Base-by-base conservation (phyloP, 2,329 filamentous ascomycete species). In the Colletotrichum sansevieriae region DNA sequence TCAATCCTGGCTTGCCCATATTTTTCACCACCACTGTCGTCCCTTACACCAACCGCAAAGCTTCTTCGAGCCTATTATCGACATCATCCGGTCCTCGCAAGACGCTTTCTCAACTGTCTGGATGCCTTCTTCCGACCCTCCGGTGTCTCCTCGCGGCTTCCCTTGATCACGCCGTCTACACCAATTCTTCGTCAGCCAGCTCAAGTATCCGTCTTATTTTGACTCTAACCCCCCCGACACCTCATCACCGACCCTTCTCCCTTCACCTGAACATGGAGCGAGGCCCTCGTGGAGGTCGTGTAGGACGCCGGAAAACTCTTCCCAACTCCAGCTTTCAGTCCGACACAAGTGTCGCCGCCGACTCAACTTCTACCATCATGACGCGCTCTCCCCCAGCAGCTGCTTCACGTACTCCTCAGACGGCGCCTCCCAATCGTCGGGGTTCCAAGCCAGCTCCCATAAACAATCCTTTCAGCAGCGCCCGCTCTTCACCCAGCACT, bases 351-450 rank as follows among this genome's bases (percentile, higher is more conserved):
- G 55, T 39, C 35, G 68, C 41, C 39, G 52, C 29, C 54, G 58
- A 68, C 37, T 64, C 68, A 4, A 63, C 44, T 29, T 59, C 68
- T 4, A 65, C 41, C 68, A 63, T 57, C 61, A 66, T 70, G 56
- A 66, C 66, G 47, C 62, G 65, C 55, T 71, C 70, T 43, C 70
- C 70, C 25, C 62, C 62, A 9, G 44, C 59, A 20, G 29, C 63
- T 18, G 55, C 63, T 13, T 63, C 70, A 5, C 68, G 61, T 35
- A 71, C 70, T 22, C 70, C 70, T 20, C 70, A 71, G 56, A 71
- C 70, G 18, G 70, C 68, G 12, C 68, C 70, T 60, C 68, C 41
- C 13, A 65, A 62, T 15, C 70, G 70, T 18, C 65, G 70, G 12
- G 63, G 37, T 54, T 15, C 56, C n/a, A 70, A 68, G 44, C 56